Conservation (phyloP, 129 eudicot species). For the Ambrosia artemisiifolia region DNA sequence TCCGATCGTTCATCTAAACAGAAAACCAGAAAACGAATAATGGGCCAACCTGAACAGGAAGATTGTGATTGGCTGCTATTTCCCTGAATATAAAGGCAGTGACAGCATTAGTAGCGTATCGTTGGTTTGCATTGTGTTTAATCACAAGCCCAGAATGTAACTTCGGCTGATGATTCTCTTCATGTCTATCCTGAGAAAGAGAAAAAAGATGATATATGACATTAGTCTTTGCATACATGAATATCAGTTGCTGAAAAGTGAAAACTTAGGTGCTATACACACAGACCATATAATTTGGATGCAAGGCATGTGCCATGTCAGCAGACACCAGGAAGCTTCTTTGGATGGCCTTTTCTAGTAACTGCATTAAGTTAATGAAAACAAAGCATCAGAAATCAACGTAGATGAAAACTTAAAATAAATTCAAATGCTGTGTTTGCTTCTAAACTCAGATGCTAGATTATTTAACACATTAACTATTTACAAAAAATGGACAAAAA, state of each 20-base stretch:
- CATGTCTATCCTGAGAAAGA: constrained; percentile 81
- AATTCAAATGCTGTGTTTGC: not conserved
- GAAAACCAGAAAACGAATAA: not conserved
- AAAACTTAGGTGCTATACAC: not conserved
- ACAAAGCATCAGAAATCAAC: constrained; percentile 15
- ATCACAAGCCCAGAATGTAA: constrained; percentile 92
- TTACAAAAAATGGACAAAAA: not conserved
- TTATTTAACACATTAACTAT: not conserved
- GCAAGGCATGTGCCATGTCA: constrained; percentile 99
- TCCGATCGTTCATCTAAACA: not conserved
- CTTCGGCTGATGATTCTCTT: constrained; percentile 97
- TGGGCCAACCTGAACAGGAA: constrained; percentile 78
- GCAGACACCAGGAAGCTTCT: constrained; percentile 92
- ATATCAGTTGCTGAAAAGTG: not conserved
- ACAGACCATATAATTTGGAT: constrained; percentile 89
- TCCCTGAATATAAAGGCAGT: constrained; percentile 88
- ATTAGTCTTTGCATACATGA: not conserved
- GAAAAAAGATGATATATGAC: not conserved
- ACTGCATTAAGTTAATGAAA: constrained; percentile 32
- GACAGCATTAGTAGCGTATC: constrained; percentile 93
- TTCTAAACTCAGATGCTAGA: not conserved
- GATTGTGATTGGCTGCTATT: constrained; percentile 74
- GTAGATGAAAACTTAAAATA: not conserved
- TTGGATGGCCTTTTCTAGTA: constrained; percentile 67
- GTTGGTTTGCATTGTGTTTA: constrained; percentile 94